Evolutionary conservation across 352 stramenopile genomes (phyloP), one percentile per base, ranked within the genome.

Genomic region (Phytophthora multivora): DNA sequence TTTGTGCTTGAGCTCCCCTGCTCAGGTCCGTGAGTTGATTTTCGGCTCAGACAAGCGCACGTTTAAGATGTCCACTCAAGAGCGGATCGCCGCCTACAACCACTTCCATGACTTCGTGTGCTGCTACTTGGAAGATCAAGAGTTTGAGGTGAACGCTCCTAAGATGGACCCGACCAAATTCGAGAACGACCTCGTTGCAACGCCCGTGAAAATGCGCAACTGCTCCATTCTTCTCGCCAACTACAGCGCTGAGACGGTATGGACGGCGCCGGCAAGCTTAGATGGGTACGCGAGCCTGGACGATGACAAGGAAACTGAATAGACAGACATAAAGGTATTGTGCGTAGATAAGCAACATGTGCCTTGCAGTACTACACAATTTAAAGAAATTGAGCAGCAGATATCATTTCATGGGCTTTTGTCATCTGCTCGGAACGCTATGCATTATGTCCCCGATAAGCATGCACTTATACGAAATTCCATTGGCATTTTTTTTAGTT

Each of bases 91-190:
- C 10, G 56, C 63, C 16, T 71, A 71, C 42, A 57, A 66, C 38
- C 50, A 30, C 49, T 71, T 66, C 43, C 62, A 71, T 36, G 56
- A 64, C 39, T 64, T 64, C 15, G 62, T 71, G 42, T 71, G 62
- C 46, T 71, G 63, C 43, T 71, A 49, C 43, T 50, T 71, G 30
- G 12, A 62, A 25, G 26, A 63, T 16, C 49, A 71, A 26, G 40
- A 61, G 45, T 71, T 67, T 9, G 63, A 67, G 38, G 63, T 71
- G 31, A 63, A 71, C 11, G 56, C 50, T 4, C 63, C 63, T 0
- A 45, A 59, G 25, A 66, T 51, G 60, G 46, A 59, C 15, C 7
- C 28, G 0, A 64, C 60, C 5, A 43, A 35, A 10, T 63, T 68
- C 11, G 50, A 66, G 25, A 16, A 48, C 0, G 50, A 66, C 0